Evolutionary conservation across 352 stramenopile species (phyloP), one percentile per base, ranked within the genome.

Genomic region (Phytopythium boreale): DNA sequence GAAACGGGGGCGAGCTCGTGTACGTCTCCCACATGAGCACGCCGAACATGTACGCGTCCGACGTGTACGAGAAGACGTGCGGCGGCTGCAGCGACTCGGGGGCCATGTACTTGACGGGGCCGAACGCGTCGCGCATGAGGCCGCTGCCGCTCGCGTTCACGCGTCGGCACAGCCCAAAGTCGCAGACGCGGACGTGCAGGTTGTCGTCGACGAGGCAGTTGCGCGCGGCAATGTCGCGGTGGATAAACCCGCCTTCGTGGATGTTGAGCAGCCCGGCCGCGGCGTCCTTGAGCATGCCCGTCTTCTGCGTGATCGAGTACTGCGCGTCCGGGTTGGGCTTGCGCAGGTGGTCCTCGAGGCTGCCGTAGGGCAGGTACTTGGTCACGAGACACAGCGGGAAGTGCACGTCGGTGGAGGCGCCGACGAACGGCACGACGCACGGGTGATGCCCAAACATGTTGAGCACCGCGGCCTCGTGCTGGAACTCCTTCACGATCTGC

Each of bases 1-100:
- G 70, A 58, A 90, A 92, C 51, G 85, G 85, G 14, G 71, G 61
- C 2, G 69, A 77, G 41, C 69, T 78, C 0, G 75, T 88, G 61
- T 78, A 92, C 12, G 82, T 91, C 62, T 94, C 85, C 80, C 82
- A 94, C 82, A 92, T 90, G 22, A 94, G 69, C 41, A 94, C 84
- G 49, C 85, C 85, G 71, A 92, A 94, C 80, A 90, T 90, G 70
- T 87, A 94, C 64, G 83, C 75, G 58, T 94, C 85, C 17, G 83
- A 92, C 46, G 88, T 68, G 66, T 82, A 89, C 37, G 85, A 94
- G 50, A 92, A 92, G 51, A 77, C 66, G 46, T 92, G 81, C 19
- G 85, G 84, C 31, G 82, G 82, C 59, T 89, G 77, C 4, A 94
- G 70, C 8, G 85, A 94, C 68, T 94, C 85, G 9, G 85, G 85